A percentile compares a stretch with the other conserved stretches of the same genome.
Evolutionary conservation across 192 early-diverging fungal genomes (phyloP).

Genomic region (Entophlyctis luteolus): DNA sequence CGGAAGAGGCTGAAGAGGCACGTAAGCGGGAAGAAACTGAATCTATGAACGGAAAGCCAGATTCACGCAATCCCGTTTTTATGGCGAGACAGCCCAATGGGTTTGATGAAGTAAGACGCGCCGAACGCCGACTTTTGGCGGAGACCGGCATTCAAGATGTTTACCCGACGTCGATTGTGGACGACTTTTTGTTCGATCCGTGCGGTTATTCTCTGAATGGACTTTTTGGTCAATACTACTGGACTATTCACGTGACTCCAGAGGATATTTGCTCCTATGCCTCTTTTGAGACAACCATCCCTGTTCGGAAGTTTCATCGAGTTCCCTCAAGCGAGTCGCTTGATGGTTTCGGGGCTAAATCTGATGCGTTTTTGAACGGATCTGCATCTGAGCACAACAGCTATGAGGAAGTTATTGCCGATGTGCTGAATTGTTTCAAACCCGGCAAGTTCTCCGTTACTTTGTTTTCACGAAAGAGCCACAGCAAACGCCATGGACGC

Average conservation of each 20-base stretch:
- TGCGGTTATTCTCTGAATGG: conserved; percentile 97
- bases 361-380: conserved; percentile 15
- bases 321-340: background rate
- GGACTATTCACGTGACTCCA: conserved; percentile 95
- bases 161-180: conserved; percentile 75
- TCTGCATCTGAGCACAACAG: conserved; percentile 47
- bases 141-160: conserved; percentile 75
- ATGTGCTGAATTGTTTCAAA: conserved; percentile 80
- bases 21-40: conserved; percentile 52
- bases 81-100: conserved; percentile 13
- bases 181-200: conserved; percentile 90
- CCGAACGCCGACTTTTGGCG: conserved; percentile 44
- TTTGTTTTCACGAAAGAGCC: conserved; percentile 57
- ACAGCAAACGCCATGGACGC: conserved; percentile 25
- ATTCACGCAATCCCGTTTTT: background rate
- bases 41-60: conserved; percentile 37
- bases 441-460: conserved; percentile 76
- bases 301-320: conserved; percentile 51
- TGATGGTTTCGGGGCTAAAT: background rate
- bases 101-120: conserved; percentile 23
- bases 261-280: conserved; percentile 98
- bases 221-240: conserved; percentile 80
- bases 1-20: conserved; percentile 58
- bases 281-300: conserved; percentile 94
- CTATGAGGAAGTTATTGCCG: conserved; percentile 64